Evolutionary conservation across 345 rosid species (phyloP).

Genomic region (Rhodamnia argentea): DNA sequence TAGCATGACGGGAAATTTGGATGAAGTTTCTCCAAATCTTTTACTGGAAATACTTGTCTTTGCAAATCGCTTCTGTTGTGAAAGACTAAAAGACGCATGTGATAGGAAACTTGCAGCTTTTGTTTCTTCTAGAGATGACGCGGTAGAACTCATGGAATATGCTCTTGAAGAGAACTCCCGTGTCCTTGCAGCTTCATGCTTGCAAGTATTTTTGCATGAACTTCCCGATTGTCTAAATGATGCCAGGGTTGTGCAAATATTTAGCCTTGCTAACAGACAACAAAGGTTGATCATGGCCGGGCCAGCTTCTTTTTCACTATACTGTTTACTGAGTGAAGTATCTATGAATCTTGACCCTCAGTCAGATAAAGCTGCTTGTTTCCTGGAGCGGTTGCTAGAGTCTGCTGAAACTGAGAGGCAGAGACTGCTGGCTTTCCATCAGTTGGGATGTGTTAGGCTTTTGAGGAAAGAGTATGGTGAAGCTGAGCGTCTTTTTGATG

Average conservation of each 20-base stretch:
- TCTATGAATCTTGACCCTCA: conserved; percentile 66
- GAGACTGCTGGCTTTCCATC: conserved; percentile 80
- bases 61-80: conserved; percentile 94
- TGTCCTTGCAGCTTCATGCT: conserved; percentile 79
- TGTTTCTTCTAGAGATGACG: conserved; percentile 60
- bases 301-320: conserved; percentile 62
- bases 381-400: conserved; percentile 55
- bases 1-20: conserved; percentile 50
- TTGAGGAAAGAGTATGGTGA: conserved; percentile 73
- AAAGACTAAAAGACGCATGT: conserved; percentile 75
- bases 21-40: conserved; percentile 42
- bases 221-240: conserved; percentile 76
- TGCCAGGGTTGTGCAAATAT: conserved; percentile 53
- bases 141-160: conserved; percentile 83
- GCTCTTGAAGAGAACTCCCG: conserved; percentile 74
- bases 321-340: conserved; percentile 81
- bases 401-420: conserved; percentile 65
- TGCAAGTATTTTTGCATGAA: conserved; percentile 68
- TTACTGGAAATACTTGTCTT: conserved; percentile 75
- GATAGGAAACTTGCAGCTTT: conserved; percentile 77
- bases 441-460: conserved; percentile 77
- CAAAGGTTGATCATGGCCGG: conserved; percentile 72
- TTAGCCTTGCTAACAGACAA: conserved; percentile 38
- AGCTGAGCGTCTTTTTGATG: conserved; percentile 66
- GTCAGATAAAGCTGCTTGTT: conserved; percentile 55